Base-by-base conservation (phyloP, 352 stramenopile species). In the Globisporangium megalacanthum region DNA sequence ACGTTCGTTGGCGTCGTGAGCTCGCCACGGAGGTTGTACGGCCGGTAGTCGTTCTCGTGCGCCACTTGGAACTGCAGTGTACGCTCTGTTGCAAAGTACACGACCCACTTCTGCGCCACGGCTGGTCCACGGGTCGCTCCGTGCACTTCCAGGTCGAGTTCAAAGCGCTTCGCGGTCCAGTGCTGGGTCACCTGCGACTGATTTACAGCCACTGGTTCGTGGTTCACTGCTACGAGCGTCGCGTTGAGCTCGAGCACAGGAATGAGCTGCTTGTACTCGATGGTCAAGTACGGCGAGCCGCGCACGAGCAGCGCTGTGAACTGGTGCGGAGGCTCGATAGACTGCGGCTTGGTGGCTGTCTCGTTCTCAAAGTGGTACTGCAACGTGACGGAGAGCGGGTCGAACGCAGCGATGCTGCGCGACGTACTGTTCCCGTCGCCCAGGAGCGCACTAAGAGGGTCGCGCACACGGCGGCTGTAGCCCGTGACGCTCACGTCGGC, bases 201-300 rank as follows among this genome's bases (percentile, higher is more conserved):
- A 56, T 45, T 60, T 58, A 15, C 65, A 52, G 44, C 72, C 42
- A 45, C 78, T 33, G 53, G 25, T n/a, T 78, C 54, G 13, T 60
- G 62, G 56, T 94, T 92, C 48, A 92, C 66, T 3, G 66, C 53
- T 44, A 77, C 58, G 22, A 94, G 64, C 6, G 70, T 80, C 33
- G 68, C 78, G 48, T 91, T 89, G 33, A 89, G 65, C 61, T 90
- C 78, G 22, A 95, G 47, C 49, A 92, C 71, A 0, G 86, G 86
- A 7, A 89, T 65, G 14, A 89, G 36, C 20, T 75, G 61, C 39
- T 77, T 58, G 66, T 94, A 95, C 64, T 92, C 76, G 37, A 94
- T 76, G 13, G 86, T 93, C 9, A 94, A 52, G 70, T 92, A 95
- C 13, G 86, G 82, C 14, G 82, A 77, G 17, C 83, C 84, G 7